These are phyloP conservation scores for Neopestalotiopsis clavispora DNA, from an alignment of 2,329 filamentous ascomycete genomes.

Conservation along the genomic window DNA sequence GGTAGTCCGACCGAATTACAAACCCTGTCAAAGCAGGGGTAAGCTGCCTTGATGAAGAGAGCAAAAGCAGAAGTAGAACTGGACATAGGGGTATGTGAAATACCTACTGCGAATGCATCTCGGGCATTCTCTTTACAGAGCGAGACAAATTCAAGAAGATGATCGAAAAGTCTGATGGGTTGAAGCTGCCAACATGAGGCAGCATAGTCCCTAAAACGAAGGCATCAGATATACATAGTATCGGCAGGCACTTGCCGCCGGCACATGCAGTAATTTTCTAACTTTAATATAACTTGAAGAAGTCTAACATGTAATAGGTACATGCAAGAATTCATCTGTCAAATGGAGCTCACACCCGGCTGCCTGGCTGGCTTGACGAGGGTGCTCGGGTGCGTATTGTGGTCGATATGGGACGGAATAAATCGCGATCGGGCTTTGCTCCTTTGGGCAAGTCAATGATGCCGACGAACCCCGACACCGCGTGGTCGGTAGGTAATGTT, in stretches of 20 bases:
- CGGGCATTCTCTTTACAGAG: not conserved
- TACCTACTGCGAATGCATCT: not conserved
- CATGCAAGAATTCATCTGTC: not conserved
- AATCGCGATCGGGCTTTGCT: not conserved
- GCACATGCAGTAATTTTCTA: not conserved
- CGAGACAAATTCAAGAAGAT: too few relatives aligned
- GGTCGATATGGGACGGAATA: not conserved
- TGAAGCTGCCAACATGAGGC: not conserved
- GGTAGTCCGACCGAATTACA: constrained; percentile 4
- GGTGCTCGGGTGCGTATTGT: not conserved
- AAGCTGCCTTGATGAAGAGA: not conserved
- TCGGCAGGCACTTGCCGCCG: constrained; percentile 12
- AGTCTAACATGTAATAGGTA: not conserved
- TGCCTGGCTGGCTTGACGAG: too few relatives aligned
- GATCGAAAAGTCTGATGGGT: too few relatives aligned
- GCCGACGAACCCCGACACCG: not conserved
- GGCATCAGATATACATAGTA: not conserved
- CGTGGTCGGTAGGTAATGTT: not conserved
- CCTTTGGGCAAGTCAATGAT: not conserved
- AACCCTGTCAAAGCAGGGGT: not conserved
- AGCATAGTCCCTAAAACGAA: not conserved
- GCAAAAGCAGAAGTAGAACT: not conserved
- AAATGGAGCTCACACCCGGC: not conserved
- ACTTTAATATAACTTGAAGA: not conserved
- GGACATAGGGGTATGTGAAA: not conserved